Evolutionary conservation across 2,329 filamentous ascomycete genomes (phyloP), one percentile per base, ranked within the genome.

Genomic region (Pseudocercospora crystallina): DNA sequence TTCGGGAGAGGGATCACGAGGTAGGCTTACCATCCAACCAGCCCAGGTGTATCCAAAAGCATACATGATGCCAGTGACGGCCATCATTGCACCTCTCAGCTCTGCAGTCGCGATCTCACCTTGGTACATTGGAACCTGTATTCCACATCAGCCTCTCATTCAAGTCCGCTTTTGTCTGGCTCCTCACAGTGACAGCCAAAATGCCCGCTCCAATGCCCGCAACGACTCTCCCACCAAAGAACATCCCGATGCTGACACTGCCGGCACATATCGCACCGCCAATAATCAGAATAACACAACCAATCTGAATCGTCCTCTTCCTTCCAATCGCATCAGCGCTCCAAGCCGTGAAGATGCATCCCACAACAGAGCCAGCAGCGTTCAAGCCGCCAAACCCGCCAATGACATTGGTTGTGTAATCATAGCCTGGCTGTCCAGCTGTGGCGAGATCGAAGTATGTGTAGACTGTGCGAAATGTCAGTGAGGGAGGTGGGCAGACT

Each of bases 301-400:
- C 71, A 2, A 70, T 37, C 53, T 71, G 66, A 32, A 74, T 71
- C 17, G 66, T 70, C 20, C 63, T 61, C 51, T 72, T 72, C 2
- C 73, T 64, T 10, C 70, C 65, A 38, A 65, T 65, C 39, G 60
- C 61, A 46, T 75, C 70, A 5, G 68, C 68, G n/a, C 59, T 61
- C 70, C 73, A 75, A 8, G 69, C 65, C 36, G 67, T 71, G 49
- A 67, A 63, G 1, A 69, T 44, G 26, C 65, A 66, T n/a, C 69
- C 73, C 14, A 71, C 54, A 32, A 66, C 66, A 17, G 66, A 70
- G n/a, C 73, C 73, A 5, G 72, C 74, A 13, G 69, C 71, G 56
- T 73, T 74, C 5, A 76, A 63, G 32, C 74, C 74, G 61, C 76
- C 76, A 44, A 76, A 65, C 14, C 73, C 74, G 30, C 71, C 74